phyloP scores from a whole-genome alignment of 73 alveolate species.

The Breviolum minutum region DNA sequence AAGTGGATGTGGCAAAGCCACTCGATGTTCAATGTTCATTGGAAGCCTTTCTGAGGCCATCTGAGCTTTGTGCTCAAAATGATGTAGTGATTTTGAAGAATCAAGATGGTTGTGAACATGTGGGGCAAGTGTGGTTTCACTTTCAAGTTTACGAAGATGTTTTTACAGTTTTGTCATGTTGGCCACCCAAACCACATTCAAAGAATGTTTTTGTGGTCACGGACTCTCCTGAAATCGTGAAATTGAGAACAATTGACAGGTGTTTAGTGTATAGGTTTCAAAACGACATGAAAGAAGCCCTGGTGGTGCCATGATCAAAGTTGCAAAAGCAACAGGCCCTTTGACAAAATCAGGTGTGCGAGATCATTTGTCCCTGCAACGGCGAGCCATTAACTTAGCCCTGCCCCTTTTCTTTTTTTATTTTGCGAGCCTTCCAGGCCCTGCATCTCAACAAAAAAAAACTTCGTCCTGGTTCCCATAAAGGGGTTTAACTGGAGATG shows the following conservation, averaged over 20 bases:
- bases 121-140: slow-evolving; percentile 2
- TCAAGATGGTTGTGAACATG: neutral
- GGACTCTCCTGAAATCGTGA: neutral
- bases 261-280: neutral
- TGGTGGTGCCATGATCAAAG: neutral
- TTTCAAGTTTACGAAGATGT: neutral
- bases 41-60: neutral
- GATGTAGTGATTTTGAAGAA: neutral
- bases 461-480: neutral
- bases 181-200: neutral
- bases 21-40: neutral
- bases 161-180: neutral
- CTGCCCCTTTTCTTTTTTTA: neutral
- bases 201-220: no score
- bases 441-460: neutral
- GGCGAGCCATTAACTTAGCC: neutral
- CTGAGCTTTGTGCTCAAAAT: neutral
- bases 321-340: no score
- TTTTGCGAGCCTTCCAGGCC: neutral
- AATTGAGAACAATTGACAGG: neutral
- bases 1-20: neutral
- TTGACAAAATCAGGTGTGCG: neutral
- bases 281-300: neutral
- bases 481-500: no score
- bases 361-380: neutral